Evolutionary conservation across 208 protist species (phyloP).

Genomic region (Trypanosoma grayi): DNA sequence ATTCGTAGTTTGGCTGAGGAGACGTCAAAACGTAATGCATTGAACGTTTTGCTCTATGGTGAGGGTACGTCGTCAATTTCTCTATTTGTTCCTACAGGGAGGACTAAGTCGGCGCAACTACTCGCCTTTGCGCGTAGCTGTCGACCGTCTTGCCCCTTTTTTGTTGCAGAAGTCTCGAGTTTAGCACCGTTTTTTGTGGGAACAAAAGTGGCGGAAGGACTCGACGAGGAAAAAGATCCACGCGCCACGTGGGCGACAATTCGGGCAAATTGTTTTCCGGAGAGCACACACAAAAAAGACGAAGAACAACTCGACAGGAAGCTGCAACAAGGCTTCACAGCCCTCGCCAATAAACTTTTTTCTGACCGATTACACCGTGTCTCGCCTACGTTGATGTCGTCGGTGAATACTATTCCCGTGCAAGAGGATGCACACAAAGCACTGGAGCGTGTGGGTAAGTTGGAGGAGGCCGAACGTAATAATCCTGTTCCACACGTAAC

Average conservation of each 20-base stretch:
- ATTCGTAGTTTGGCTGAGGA: constrained; percentile 88
- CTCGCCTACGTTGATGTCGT: constrained; percentile 67
- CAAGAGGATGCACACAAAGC: constrained; percentile 43
- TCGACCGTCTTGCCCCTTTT: constrained; percentile 90
- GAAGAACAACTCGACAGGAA: constrained; percentile 74
- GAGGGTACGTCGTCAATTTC: constrained; percentile 89
- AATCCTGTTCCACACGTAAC: constrained; percentile 70
- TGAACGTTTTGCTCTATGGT: constrained; percentile 86
- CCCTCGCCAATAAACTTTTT: constrained; percentile 87
- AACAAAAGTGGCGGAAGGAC: constrained; percentile 52
- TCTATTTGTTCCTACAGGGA: constrained; percentile 80
- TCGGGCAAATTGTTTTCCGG: constrained; percentile 70
- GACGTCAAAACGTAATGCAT: constrained; percentile 72
- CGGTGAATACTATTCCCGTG: constrained; percentile 70
- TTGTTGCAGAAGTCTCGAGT: constrained; percentile 78
- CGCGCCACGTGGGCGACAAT: constrained; percentile 71
- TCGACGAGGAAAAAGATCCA: constrained; percentile 59
- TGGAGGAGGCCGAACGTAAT: constrained; percentile 42
- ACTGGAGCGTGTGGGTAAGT: constrained; percentile 29
- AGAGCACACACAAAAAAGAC: constrained; percentile 38
- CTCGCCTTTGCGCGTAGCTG: constrained; percentile 87
- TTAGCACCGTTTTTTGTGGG: constrained; percentile 73
- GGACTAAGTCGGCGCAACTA: constrained; percentile 71
- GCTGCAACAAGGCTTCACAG: constrained; percentile 75
- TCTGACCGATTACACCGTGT: constrained; percentile 82